Percentiles rank a stretch among this genome's conserved stretches.
phyloP scores from a whole-genome alignment of 495 filamentous ascomycete species.

The Neohortaea acidophila region DNA sequence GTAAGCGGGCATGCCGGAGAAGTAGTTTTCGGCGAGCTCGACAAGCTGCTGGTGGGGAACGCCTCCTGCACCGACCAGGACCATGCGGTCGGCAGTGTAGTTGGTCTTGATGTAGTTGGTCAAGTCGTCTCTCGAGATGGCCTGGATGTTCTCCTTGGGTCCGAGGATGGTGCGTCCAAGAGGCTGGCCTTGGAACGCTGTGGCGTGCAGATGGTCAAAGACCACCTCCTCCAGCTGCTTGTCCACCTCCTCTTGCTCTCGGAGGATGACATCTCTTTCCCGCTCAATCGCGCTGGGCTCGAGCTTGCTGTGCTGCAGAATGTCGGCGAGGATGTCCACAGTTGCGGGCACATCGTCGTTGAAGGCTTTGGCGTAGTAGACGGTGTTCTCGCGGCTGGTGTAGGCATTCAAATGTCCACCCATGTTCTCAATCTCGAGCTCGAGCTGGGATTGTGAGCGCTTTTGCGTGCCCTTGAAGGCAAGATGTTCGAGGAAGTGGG shows the following conservation, averaged over 20 bases:
- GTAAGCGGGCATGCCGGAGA: constrained; percentile 56
- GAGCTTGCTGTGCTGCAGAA: constrained; percentile 97
- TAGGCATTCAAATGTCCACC: constrained; percentile 98
- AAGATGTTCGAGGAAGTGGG: constrained; percentile 98
- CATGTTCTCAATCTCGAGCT: constrained; percentile 99
- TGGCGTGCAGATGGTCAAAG: constrained; percentile 97
- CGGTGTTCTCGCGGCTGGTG: constrained; percentile 98
- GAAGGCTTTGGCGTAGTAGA: constrained; percentile 99
- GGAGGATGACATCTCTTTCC: constrained; percentile 93
- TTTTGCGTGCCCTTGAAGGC: constrained; percentile 98
- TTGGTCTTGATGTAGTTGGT: constrained; percentile 95
- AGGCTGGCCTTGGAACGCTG: constrained; percentile 88
- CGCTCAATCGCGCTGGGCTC: constrained; percentile 85
- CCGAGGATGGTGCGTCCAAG: constrained; percentile 96
- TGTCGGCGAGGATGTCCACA: constrained; percentile 96
- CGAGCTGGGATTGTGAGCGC: constrained; percentile 85
- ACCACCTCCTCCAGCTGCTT: constrained; percentile 99
- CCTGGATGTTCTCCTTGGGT: constrained; percentile 94
- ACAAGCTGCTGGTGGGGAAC: constrained; percentile 88
- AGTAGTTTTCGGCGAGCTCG: constrained; percentile 91
- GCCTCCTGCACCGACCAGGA: constrained; percentile 88
- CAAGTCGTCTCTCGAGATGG: constrained; percentile 80
- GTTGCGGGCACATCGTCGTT: constrained; percentile 90
- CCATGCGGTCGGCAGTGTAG: constrained; percentile 99
- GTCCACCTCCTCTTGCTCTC: constrained; percentile 98